These are phyloP conservation scores for Cudoniella acicularis DNA, from an alignment of 495 filamentous ascomycete genomes.

Conservation along the genomic window DNA sequence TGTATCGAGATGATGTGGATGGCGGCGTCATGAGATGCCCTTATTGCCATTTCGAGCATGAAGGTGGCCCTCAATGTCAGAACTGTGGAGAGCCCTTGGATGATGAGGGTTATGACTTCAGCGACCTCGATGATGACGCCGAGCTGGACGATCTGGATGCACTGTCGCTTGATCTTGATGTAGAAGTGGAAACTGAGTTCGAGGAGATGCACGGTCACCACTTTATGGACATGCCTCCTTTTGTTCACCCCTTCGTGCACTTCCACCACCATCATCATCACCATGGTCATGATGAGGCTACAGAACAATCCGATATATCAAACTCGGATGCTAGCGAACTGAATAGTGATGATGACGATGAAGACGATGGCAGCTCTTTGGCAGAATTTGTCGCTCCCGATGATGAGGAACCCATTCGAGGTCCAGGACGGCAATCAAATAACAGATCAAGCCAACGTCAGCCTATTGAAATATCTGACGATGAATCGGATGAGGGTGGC, in stretches of 20 bases:
- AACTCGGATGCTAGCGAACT: constrained; percentile 11
- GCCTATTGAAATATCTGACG: constrained; percentile 19
- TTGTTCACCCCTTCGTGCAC: constrained; percentile 7
- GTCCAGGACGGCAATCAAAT: not conserved
- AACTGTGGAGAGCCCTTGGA: constrained; percentile 16
- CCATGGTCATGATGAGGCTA: not conserved
- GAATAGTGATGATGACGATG: constrained; percentile 5
- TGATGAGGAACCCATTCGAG: constrained; percentile 11
- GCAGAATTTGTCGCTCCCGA: constrained; percentile 21
- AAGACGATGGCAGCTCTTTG: constrained; percentile 21
- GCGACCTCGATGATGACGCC: constrained; percentile 1
- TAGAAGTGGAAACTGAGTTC: constrained; percentile 1
- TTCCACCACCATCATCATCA: constrained; percentile 10
- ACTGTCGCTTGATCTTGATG: constrained; percentile 9
- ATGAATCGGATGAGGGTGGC: constrained; percentile 27
- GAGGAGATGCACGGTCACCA: not conserved
- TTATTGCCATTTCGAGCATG: constrained; percentile 20
- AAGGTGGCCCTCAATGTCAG: constrained; percentile 20
- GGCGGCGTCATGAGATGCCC: constrained; percentile 62
- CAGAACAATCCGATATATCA: constrained; percentile 1
- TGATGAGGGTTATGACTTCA: constrained; percentile 7
- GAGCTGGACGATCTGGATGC: constrained; percentile 19
- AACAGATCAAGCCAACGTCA: not conserved
- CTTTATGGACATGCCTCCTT: not conserved
- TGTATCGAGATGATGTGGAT: constrained; percentile 56